Evolutionary conservation across 306 rosid genomes (phyloP).

Genomic region (Dalbergia cochinchinensis): DNA sequence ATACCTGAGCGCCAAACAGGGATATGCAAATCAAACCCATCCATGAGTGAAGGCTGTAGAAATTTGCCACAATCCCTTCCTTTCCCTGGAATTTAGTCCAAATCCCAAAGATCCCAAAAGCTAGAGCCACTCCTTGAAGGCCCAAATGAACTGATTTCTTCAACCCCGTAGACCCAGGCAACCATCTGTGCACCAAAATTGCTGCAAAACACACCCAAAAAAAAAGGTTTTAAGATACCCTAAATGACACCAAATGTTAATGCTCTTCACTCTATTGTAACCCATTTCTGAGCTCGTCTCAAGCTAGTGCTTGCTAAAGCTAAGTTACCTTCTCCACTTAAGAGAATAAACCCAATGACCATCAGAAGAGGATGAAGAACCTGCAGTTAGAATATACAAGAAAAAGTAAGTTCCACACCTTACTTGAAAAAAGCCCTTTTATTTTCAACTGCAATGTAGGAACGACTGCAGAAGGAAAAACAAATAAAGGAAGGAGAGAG

Average conservation of each 20-base stretch:
- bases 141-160: conserved; percentile 87
- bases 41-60: conserved; percentile 94
- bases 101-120: conserved; percentile 80
- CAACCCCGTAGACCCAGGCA: conserved; percentile 75
- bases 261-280: background rate
- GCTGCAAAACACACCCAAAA: conserved; percentile 53
- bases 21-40: conserved; percentile 82
- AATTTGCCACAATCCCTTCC: conserved; percentile 79
- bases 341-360: conserved; percentile 89
- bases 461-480: background rate
- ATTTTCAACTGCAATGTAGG: background rate
- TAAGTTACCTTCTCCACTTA: conserved; percentile 85
- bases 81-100: conserved; percentile 82
- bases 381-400: conserved; percentile 43
- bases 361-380: conserved; percentile 88
- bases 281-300: conserved; percentile 10
- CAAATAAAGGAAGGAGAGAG: background rate
- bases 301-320: background rate
- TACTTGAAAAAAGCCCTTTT: background rate
- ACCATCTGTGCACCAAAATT: conserved; percentile 83
- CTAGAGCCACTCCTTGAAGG: conserved; percentile 89
- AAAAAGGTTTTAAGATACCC: background rate
- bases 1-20: conserved; percentile 86
- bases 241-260: conserved; percentile 36
- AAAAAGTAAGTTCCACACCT: background rate